Conservation (phyloP, 2,329 filamentous ascomycete genomes). For the Escovopsis sp. region DNA sequence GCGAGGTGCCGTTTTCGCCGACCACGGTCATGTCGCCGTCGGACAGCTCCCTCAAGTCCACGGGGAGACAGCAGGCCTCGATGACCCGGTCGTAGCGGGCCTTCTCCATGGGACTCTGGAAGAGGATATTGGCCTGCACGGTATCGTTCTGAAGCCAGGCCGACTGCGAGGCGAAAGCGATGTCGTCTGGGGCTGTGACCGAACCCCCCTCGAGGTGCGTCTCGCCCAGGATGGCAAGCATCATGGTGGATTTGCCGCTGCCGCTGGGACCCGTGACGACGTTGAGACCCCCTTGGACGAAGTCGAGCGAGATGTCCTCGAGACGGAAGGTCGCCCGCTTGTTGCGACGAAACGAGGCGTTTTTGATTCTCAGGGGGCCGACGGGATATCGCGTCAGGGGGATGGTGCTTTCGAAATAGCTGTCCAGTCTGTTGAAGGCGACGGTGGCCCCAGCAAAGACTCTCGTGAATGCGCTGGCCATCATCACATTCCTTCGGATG, state of each 20-base stretch:
- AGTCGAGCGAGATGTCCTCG: constrained; percentile 32
- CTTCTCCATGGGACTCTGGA: constrained; percentile 34
- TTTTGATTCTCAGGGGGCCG: constrained; percentile 31
- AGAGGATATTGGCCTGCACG: constrained; percentile 38
- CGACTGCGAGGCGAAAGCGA: constrained; percentile 42
- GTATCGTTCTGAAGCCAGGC: constrained; percentile 43
- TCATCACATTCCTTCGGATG: constrained; percentile 35
- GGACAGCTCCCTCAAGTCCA: constrained; percentile 35
- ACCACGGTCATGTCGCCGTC: constrained; percentile 35
- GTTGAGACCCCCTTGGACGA: constrained; percentile 38
- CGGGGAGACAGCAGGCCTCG: constrained; percentile 36
- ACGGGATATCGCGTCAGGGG: constrained; percentile 31
- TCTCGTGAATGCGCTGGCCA: constrained; percentile 28
- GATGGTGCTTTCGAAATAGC: constrained; percentile 35
- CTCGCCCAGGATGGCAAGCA: constrained; percentile 39
- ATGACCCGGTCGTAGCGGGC: constrained; percentile 39
- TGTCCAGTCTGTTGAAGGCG: constrained; percentile 36
- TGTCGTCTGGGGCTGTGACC: constrained; percentile 33
- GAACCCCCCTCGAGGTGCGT: constrained; percentile 32
- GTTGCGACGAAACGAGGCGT: constrained; percentile 32
- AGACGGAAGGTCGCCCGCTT: constrained; percentile 35
- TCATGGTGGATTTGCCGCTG: constrained; percentile 40
- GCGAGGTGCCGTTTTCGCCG: constrained; percentile 37
- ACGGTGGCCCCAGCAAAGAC: constrained; percentile 21
- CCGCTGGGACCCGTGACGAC: constrained; percentile 39